These are phyloP conservation scores for Meredithiella fracta DNA, from an alignment of 2,329 filamentous ascomycete species.

Conservation along the genomic window DNA sequence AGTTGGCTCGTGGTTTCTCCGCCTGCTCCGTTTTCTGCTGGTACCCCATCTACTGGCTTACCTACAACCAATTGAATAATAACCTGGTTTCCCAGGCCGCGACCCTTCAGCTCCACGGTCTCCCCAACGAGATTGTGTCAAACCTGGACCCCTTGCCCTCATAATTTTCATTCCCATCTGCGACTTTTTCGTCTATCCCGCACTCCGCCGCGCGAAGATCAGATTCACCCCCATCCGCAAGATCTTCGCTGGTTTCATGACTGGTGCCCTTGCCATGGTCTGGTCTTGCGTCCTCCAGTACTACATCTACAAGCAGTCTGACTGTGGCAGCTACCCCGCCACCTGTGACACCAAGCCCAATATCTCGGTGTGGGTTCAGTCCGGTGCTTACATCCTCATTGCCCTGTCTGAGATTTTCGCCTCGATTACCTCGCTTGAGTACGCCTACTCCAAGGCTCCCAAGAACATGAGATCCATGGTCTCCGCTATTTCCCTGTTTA, in stretches of 20 bases:
- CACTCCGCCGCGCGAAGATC: constrained; percentile 45
- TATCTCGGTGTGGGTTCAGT: constrained; percentile 48
- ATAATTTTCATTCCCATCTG: constrained; percentile 59
- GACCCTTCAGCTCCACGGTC: constrained; percentile 48
- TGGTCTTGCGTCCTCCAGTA: constrained; percentile 37
- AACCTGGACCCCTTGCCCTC: constrained; percentile 61
- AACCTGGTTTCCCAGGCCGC: constrained; percentile 47
- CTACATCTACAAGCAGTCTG: constrained; percentile 47
- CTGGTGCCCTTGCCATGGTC: constrained; percentile 43
- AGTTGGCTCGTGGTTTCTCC: constrained; percentile 49
- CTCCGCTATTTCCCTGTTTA: constrained; percentile 51
- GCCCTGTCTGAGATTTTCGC: constrained; percentile 34
- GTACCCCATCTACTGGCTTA: constrained; percentile 46
- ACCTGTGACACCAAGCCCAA: constrained; percentile 25
- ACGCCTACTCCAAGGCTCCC: constrained; percentile 61
- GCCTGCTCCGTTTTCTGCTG: constrained; percentile 55
- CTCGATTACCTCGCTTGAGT: constrained; percentile 46
- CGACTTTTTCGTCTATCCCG: constrained; percentile 51
- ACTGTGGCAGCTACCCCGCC: constrained; percentile 34
- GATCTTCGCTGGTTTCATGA: constrained; percentile 53
- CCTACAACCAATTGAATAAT: constrained; percentile 35
- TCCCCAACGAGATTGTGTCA: constrained; percentile 61
- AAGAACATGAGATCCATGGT: constrained; percentile 62
- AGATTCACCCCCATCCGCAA: constrained; percentile 60
- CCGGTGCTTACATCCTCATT: constrained; percentile 32